Percentiles rank a stretch among this genome's conserved stretches.
phyloP scores from a whole-genome alignment of 495 filamentous ascomycete genomes.

The Xylaria cubensis region DNA sequence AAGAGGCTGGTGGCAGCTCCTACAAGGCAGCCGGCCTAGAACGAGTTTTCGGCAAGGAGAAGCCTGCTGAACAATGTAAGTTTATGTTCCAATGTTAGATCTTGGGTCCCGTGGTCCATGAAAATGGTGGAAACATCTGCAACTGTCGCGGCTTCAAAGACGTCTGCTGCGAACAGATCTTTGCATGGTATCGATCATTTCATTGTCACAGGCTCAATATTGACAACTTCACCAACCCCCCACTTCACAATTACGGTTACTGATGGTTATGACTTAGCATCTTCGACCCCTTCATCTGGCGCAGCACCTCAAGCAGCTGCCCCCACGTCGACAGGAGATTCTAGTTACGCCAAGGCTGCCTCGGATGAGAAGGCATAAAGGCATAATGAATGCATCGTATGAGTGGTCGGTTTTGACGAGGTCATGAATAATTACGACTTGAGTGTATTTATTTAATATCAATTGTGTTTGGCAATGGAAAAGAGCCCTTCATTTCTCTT shows the following conservation, averaged over 20 bases:
- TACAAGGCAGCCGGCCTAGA: slow-evolving; percentile 57
- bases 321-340: not conserved
- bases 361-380: slow-evolving; percentile 27
- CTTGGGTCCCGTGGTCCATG: slow-evolving; percentile 14
- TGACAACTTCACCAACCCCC: not conserved
- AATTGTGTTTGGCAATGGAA: not conserved
- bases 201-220: not conserved
- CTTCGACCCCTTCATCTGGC: not conserved
- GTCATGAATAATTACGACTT: slow-evolving; percentile 14
- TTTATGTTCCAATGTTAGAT: slow-evolving; percentile 27
- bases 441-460: slow-evolving; percentile 16
- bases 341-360: not conserved
- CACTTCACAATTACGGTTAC: not conserved
- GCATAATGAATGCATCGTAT: not conserved
- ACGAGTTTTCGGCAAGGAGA: slow-evolving; percentile 52
- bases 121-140: not conserved
- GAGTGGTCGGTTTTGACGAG: not conserved
- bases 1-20: slow-evolving; percentile 59
- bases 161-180: not conserved
- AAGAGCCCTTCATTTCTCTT: not conserved
- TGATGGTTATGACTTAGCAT: slow-evolving; percentile 7
- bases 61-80: slow-evolving; percentile 38
- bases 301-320: not conserved
- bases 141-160: not conserved
- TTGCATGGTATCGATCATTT: not conserved